Conservation (phyloP, 768 basidiomycete species). For the Suillus variegatus region DNA sequence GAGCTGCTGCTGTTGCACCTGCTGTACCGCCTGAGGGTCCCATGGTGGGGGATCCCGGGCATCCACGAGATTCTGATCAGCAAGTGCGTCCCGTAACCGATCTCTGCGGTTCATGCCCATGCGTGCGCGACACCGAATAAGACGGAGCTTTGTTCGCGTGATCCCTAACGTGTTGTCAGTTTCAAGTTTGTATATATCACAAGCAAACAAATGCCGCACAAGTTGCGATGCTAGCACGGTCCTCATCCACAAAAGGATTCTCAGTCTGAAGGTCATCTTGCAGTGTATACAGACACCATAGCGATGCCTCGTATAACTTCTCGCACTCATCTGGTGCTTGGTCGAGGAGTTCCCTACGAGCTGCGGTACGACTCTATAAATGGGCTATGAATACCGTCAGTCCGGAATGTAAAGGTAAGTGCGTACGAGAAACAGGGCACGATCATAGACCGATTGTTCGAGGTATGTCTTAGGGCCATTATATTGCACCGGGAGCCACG, state of each 20-base stretch:
- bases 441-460: slow-evolving; percentile 91
- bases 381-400: neutral
- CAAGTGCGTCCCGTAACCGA: slow-evolving; percentile 71
- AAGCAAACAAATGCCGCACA: slow-evolving; percentile 46
- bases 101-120: slow-evolving; percentile 78
- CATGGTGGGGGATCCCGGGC: slow-evolving; percentile 71
- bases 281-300: slow-evolving; percentile 92
- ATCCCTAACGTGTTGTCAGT: slow-evolving; percentile 56
- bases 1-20: slow-evolving; percentile 23
- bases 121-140: slow-evolving; percentile 73
- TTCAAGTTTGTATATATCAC: neutral
- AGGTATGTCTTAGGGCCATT: slow-evolving; percentile 82
- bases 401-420: neutral
- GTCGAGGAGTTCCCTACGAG: slow-evolving; percentile 86
- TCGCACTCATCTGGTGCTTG: slow-evolving; percentile 86
- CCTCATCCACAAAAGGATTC: slow-evolving; percentile 85
- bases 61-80: slow-evolving; percentile 80
- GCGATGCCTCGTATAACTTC: slow-evolving; percentile 90
- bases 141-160: slow-evolving; percentile 79
- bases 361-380: slow-evolving; percentile 84
- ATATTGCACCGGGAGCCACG: slow-evolving; percentile 83
- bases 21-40: slow-evolving; percentile 49
- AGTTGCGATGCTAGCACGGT: slow-evolving; percentile 73
- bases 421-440: slow-evolving; percentile 82
- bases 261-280: slow-evolving; percentile 87